Evolutionary conservation across 164 flowering plant genomes (phyloP).

Genomic region (Dillenia suffruticosa): DNA sequence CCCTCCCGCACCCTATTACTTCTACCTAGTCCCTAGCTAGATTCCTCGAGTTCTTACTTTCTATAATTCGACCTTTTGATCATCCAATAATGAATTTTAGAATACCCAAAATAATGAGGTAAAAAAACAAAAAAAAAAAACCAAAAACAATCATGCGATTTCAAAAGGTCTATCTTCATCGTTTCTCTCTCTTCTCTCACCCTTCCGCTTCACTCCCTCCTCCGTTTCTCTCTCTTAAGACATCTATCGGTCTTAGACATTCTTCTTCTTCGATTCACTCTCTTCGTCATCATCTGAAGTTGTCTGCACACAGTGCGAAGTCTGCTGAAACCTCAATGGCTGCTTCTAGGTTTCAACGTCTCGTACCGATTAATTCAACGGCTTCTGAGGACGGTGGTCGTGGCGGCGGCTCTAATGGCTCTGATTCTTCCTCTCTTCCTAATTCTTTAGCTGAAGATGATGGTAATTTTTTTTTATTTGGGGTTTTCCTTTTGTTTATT

Average conservation of each 20-base stretch:
- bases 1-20: no score
- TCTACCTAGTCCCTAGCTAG: no score
- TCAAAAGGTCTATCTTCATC: constrained; percentile 44
- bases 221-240: constrained; percentile 10
- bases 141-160: constrained; percentile 34
- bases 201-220: constrained; percentile 15
- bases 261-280: not conserved
- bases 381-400: constrained; percentile 35
- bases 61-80: no score
- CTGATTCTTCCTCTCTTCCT: constrained; percentile 20
- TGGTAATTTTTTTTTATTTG: constrained; percentile 23
- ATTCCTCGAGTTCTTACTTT: no score
- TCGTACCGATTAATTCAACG: constrained; percentile 29
- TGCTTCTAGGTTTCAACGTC: constrained; percentile 29
- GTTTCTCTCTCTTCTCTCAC: constrained; percentile 35
- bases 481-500: not conserved
- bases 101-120: no score
- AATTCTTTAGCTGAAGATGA: constrained; percentile 29
- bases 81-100: no score
- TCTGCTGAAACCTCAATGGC: constrained; percentile 14
- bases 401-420: constrained; percentile 28
- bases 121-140: not conserved
- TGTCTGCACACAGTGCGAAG: constrained; percentile 13
- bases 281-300: constrained; percentile 9
- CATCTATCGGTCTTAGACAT: no score